Conservation (phyloP, 2,329 filamentous ascomycete genomes). For the Pseudodiploospora longispora region DNA sequence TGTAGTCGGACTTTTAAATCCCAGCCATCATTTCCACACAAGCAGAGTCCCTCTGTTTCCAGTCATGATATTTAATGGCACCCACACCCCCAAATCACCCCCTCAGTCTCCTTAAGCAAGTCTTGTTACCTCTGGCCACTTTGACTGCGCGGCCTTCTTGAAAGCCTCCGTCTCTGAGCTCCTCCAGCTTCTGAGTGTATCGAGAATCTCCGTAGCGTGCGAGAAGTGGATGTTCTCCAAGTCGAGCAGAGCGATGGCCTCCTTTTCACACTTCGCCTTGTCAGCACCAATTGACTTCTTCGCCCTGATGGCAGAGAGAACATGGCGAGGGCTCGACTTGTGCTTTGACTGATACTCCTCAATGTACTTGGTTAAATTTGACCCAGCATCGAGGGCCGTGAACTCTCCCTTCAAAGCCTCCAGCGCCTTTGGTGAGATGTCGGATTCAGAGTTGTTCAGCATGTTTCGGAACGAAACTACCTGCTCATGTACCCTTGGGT, state of each 20-base stretch:
- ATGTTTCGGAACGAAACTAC: conserved; percentile 59
- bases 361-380: conserved; percentile 57
- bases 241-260: conserved; percentile 51
- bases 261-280: conserved; percentile 49
- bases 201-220: conserved; percentile 43
- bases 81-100: conserved; percentile 1
- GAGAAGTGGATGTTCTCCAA: conserved; percentile 41
- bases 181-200: conserved; percentile 39
- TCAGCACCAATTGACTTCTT: conserved; percentile 52
- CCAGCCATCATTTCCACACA: no score
- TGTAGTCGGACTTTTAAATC: no score
- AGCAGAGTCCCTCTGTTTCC: background rate
- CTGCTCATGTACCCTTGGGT: conserved; percentile 71
- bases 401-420: conserved; percentile 66
- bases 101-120: conserved; percentile 25
- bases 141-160: conserved; percentile 38
- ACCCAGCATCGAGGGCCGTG: conserved; percentile 47
- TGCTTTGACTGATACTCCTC: conserved; percentile 56
- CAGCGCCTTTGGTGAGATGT: conserved; percentile 53
- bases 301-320: conserved; percentile 55
- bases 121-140: conserved; percentile 43
- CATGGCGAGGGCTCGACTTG: conserved; percentile 52
- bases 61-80: background rate
- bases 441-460: conserved; percentile 48
- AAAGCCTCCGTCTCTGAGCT: conserved; percentile 41